phyloP scores from a whole-genome alignment of 768 basidiomycete genomes.

The Daedaleopsis nitida region DNA sequence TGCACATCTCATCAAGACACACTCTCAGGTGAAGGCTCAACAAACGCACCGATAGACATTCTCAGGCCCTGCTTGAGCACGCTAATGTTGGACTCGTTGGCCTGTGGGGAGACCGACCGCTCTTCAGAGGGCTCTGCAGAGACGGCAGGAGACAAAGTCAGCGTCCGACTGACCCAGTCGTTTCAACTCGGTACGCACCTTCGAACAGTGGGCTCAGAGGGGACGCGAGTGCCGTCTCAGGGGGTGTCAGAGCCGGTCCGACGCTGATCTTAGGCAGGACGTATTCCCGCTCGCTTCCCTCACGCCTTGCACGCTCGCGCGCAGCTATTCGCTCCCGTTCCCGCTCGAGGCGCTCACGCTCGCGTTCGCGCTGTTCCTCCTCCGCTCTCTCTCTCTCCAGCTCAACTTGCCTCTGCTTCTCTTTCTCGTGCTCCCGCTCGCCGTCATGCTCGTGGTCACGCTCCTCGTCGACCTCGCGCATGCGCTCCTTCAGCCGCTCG shows the following conservation, averaged over 20 bases:
- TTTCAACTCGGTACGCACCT: conserved; percentile 13
- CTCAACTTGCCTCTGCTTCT: conserved; percentile 28
- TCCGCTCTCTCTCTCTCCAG: conserved; percentile 8
- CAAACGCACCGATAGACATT: conserved; percentile 65
- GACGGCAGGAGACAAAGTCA: background rate
- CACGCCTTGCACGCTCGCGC: conserved; percentile 4
- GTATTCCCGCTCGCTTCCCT: conserved; percentile 11
- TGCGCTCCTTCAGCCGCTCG: conserved; percentile 63
- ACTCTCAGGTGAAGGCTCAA: background rate
- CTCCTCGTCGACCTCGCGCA: conserved; percentile 44
- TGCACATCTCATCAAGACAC: conserved; percentile 25
- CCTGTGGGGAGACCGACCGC: conserved; percentile 9
- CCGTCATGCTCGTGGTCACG: conserved; percentile 41
- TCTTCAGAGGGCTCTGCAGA: conserved; percentile 21
- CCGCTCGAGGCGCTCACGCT: conserved; percentile 12
- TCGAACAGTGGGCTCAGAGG: conserved; percentile 31
- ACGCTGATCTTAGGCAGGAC: conserved; percentile 20
- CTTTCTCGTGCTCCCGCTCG: conserved; percentile 31
- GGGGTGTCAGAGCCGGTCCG: conserved; percentile 19
- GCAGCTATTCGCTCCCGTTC: conserved; percentile 10
- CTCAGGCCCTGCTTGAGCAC: conserved; percentile 71
- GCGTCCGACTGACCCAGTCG: background rate
- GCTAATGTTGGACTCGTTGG: conserved; percentile 43
- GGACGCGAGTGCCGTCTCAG: conserved; percentile 19
- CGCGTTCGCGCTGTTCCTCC: conserved; percentile 12